These are phyloP conservation scores for Kandelia obovata DNA, from an alignment of 345 rosid genomes.

Conservation along the genomic window DNA sequence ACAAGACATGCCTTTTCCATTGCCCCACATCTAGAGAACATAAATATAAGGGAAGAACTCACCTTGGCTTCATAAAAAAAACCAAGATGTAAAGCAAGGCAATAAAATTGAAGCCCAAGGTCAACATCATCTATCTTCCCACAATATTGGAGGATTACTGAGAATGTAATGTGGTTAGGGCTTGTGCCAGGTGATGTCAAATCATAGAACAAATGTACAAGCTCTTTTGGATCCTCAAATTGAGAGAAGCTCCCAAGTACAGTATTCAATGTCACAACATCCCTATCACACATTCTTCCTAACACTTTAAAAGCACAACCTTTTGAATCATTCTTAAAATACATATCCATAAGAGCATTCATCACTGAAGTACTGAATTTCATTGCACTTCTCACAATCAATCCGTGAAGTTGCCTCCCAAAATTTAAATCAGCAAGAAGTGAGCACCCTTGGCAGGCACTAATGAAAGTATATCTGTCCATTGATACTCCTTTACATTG, in stretches of 20 bases:
- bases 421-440: constrained; percentile 19
- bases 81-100: constrained; percentile 32
- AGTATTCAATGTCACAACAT: constrained; percentile 42
- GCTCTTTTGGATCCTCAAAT: constrained; percentile 15
- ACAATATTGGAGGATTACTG: constrained; percentile 32
- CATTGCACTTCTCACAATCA: constrained; percentile 23
- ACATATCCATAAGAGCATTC: constrained; percentile 43
- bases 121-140: constrained; percentile 22
- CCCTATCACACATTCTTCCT: constrained; percentile 21
- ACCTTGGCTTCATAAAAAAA: constrained; percentile 18
- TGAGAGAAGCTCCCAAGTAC: constrained; percentile 24
- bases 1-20: constrained; percentile 26
- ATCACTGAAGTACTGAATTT: constrained; percentile 15
- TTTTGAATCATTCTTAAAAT: constrained; percentile 24
- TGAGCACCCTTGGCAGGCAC: constrained; percentile 36
- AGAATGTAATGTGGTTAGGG: constrained; percentile 35
- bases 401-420: constrained; percentile 40
- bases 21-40: constrained; percentile 33
- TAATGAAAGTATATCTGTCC: constrained; percentile 32
- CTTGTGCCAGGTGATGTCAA: constrained; percentile 25
- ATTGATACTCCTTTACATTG: constrained; percentile 16
- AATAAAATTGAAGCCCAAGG: constrained; percentile 37
- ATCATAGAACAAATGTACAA: constrained; percentile 21
- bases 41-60: constrained; percentile 27
- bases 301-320: constrained; percentile 28